Base-by-base conservation (phyloP, 2,329 filamentous ascomycete genomes). In the Venturia nashicola region DNA sequence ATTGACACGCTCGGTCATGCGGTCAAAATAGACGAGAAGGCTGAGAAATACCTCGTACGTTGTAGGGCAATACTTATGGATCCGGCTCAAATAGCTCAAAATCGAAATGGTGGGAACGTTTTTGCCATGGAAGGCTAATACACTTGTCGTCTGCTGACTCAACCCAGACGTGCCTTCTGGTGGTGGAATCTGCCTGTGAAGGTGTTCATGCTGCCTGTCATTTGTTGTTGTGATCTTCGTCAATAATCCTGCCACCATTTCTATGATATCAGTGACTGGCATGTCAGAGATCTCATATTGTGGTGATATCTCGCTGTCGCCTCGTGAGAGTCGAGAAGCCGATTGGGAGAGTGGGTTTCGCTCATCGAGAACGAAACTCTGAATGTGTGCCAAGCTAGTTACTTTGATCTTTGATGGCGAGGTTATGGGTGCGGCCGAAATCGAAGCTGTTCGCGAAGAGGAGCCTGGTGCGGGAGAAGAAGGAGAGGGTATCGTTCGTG, bases 141-240 rank as follows among this genome's bases (percentile, higher is more conserved):
- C 93, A 63, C 80, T 89, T 68, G 79, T 89, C 68, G 82, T 88
- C 69, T 87, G 83, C 27, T 82, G 80, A 68, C 79, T 85, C 42
- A 89, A 76, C 44, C 81, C 81, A n/a, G 78, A 76, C 9, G 83
- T 78, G 57, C 80, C 81, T 67, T 84, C 85, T 5, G 84, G 78
- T 9, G 83, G 79, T 5, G 85, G 83, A 66, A 89, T 83, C 66
- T 86, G 83, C 64, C 91, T 85, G 75, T 97, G 91, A 68, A 96
- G 77, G 67, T 92, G 89, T 73, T 97, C 91, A 75, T 97, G 93
- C 73, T 97, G 92, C 61, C 88, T 79, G 73, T 99, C 94, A 73
- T 99, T 99, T 65, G 93, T 97, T 3, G 90, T 91, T 6, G 94
- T 97, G 70, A 99, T 99, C 75, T 97, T 97, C 64, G 93, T 96